Evolutionary conservation across 2,329 filamentous ascomycete species (phyloP).

Genomic region (Pyrenophora seminiperda): DNA sequence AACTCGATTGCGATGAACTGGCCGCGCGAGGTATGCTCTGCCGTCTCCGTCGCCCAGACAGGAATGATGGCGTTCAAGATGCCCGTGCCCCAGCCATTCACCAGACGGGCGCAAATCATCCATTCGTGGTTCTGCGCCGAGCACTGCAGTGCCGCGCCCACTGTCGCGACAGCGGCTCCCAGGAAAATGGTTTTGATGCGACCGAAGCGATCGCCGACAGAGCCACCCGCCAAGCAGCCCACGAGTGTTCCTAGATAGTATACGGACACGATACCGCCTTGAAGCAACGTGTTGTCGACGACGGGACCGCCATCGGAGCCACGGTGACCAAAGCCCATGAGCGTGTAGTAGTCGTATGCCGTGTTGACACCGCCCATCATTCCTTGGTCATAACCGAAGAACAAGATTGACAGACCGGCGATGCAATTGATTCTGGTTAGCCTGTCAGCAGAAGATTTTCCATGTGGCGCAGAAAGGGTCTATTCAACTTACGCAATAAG

Average conservation of each 20-base stretch:
- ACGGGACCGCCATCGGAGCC: constrained; percentile 30
- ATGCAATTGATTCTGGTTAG: constrained; percentile 33
- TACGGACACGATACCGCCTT: constrained; percentile 43
- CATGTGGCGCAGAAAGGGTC: accelerated
- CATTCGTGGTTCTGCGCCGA: constrained; percentile 68
- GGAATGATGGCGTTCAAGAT: constrained; percentile 73
- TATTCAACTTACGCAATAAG: constrained; percentile 33
- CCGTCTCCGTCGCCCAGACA: constrained; percentile 73
- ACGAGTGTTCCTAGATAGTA: constrained; percentile 41
- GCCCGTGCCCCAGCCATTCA: constrained; percentile 71
- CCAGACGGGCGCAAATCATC: constrained; percentile 59
- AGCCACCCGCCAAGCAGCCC: constrained; percentile 34
- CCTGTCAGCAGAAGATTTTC: not conserved
- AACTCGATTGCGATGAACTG: constrained; percentile 75
- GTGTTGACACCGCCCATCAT: constrained; percentile 45
- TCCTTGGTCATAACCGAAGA: constrained; percentile 44
- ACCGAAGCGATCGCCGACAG: constrained; percentile 31
- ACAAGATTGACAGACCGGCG: constrained; percentile 39
- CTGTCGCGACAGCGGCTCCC: constrained; percentile 30
- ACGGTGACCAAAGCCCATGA: constrained; percentile 39
- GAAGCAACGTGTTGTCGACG: constrained; percentile 33
- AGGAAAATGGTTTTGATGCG: constrained; percentile 38
- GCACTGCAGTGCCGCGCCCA: constrained; percentile 67
- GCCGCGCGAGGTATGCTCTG: constrained; percentile 69
- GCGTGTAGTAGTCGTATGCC: constrained; percentile 38